These are phyloP conservation scores for Phytophthora pisi DNA, from an alignment of 352 stramenopile species.

Conservation along the genomic window DNA sequence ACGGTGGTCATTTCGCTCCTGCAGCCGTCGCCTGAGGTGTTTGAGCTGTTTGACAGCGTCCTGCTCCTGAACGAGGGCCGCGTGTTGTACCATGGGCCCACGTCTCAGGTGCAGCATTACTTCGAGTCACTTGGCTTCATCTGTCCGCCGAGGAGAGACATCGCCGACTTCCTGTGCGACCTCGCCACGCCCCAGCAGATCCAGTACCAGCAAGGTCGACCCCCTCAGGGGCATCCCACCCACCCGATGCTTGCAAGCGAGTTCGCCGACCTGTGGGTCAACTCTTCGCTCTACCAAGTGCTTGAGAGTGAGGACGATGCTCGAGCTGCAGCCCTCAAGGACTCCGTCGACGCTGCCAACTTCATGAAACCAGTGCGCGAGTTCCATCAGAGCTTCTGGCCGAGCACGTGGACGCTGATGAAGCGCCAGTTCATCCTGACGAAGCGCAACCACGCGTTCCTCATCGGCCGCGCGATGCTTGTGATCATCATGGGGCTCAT, in stretches of 20 bases:
- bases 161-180: constrained; percentile 24
- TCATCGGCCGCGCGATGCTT: constrained; percentile 52
- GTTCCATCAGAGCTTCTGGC: constrained; percentile 54
- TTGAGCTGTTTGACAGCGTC: constrained; percentile 15
- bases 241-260: constrained; percentile 42
- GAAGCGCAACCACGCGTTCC: constrained; percentile 57
- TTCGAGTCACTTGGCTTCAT: constrained; percentile 18
- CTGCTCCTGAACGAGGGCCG: constrained; percentile 11
- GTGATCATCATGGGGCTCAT: constrained; percentile 61
- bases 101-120: constrained; percentile 11
- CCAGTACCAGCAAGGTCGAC: constrained; percentile 5
- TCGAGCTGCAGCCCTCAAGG: constrained; percentile 6
- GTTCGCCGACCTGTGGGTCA: constrained; percentile 49
- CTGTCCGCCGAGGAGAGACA: constrained; percentile 11
- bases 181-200: constrained; percentile 17
- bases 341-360: constrained; percentile 51
- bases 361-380: constrained; percentile 48
- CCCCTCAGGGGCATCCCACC: constrained; percentile 1
- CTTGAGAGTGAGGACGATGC: constrained; percentile 20
- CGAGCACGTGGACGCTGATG: constrained; percentile 50
- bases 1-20: constrained; percentile 21
- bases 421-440: constrained; percentile 80
- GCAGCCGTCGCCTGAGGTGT: constrained; percentile 20
- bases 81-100: constrained; percentile 14
- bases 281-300: constrained; percentile 44